phyloP scores from a whole-genome alignment of 2,329 filamentous ascomycete genomes.

The Aspergillus carbonarius region DNA sequence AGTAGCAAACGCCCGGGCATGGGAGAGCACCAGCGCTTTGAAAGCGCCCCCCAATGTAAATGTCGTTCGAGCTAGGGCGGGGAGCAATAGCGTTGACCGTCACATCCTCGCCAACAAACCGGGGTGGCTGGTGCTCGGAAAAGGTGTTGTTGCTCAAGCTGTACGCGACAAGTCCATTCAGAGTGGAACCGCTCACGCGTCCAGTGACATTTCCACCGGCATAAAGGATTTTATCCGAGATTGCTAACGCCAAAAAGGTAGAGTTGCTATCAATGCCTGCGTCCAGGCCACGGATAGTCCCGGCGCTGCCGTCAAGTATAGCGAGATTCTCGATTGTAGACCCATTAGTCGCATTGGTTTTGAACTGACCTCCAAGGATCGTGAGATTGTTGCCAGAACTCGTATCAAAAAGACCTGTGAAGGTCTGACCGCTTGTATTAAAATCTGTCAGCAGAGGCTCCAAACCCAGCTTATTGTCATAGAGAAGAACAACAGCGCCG shows the following conservation, averaged over 20 bases:
- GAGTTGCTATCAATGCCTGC: slow-evolving; percentile 66
- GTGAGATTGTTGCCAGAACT: slow-evolving; percentile 73
- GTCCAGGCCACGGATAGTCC: slow-evolving; percentile 67
- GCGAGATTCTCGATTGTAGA: slow-evolving; percentile 75
- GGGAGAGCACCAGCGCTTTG: slow-evolving; percentile 76
- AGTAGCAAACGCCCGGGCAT: slow-evolving; percentile 80
- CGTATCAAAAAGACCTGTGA: slow-evolving; percentile 75
- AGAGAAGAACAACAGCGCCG: slow-evolving; percentile 67
- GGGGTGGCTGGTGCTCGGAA: slow-evolving; percentile 67
- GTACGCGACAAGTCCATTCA: slow-evolving; percentile 78
- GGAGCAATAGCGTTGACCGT: slow-evolving; percentile 75
- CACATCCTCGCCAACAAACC: slow-evolving; percentile 67
- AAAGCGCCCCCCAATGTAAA: slow-evolving; percentile 87
- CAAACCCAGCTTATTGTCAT: slow-evolving; percentile 37
- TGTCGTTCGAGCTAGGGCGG: slow-evolving; percentile 66
- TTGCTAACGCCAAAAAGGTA: slow-evolving; percentile 69
- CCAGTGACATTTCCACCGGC: slow-evolving; percentile 81
- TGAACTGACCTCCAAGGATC: slow-evolving; percentile 84
- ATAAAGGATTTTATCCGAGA: slow-evolving; percentile 68
- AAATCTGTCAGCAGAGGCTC: slow-evolving; percentile 49
- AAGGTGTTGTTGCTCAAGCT: slow-evolving; percentile 67
- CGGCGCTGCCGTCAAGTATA: slow-evolving; percentile 75
- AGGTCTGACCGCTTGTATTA: slow-evolving; percentile 44
- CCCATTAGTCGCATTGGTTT: slow-evolving; percentile 66
- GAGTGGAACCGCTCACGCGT: slow-evolving; percentile 56